Conservation (phyloP, 2,329 filamentous ascomycete genomes). For the Arthroderma uncinatum region DNA sequence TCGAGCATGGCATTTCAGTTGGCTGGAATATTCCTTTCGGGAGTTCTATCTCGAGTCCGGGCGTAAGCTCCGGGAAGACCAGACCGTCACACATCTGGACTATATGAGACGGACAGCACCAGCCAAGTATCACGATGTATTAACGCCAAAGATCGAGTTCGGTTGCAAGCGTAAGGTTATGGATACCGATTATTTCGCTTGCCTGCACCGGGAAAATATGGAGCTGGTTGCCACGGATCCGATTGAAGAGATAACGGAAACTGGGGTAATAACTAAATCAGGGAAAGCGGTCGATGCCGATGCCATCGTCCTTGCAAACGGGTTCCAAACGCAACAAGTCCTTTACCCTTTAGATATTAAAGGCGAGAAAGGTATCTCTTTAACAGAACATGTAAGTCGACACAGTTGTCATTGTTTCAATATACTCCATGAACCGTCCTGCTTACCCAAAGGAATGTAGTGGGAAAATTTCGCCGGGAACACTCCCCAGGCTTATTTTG, state of each 20-base stretch:
- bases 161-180: constrained; percentile 41
- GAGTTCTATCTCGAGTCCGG: constrained; percentile 34
- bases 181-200: constrained; percentile 38
- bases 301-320: constrained; percentile 40
- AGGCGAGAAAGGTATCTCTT: constrained; percentile 29
- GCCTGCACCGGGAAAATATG: constrained; percentile 33
- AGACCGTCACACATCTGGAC: constrained; percentile 29
- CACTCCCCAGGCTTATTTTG: constrained; percentile 38
- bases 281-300: constrained; percentile 34
- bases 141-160: constrained; percentile 36
- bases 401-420: constrained; percentile 12
- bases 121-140: constrained; percentile 33
- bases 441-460: constrained; percentile 18
- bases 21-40: constrained; percentile 36
- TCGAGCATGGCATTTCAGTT: constrained; percentile 33
- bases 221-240: constrained; percentile 34
- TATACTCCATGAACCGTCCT: constrained; percentile 24
- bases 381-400: constrained; percentile 23
- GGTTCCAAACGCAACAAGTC: constrained; percentile 40
- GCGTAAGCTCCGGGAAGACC: constrained; percentile 25
- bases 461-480: constrained; percentile 30
- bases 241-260: constrained; percentile 29
- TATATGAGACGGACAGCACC: constrained; percentile 38
- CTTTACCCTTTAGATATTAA: constrained; percentile 39
- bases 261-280: constrained; percentile 30